Base-by-base conservation (phyloP, 148 eudicot species). In the Dysphania ambrosioides region DNA sequence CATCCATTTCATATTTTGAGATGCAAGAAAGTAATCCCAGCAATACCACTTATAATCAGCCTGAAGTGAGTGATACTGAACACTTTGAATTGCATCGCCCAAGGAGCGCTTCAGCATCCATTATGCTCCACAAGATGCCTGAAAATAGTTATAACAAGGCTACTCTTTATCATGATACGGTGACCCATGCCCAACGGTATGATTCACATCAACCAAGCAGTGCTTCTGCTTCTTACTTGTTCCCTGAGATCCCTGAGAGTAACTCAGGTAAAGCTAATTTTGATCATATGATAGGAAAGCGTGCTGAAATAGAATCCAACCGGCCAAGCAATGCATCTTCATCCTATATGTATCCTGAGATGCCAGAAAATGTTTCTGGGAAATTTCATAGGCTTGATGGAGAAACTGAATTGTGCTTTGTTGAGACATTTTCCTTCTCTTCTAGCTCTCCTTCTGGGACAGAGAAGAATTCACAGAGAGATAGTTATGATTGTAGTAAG, bases 221-320 rank as follows among this genome's bases (percentile, higher is more conserved):
- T 72, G 79, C 82, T 31, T 78, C 82, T 49, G 64, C 83, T 68
- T 79, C 87, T 31, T 78, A 79, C 26, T 63, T 79, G 41, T 81
- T 79, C 70, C 83, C 88, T 68, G 87, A 85, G 68, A 81, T 80
- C 62, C 80, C 82, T 32, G 81, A 66, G 35, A 81, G 70, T 70
- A 40, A 40, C 36, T 34, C 60, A 0, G 68, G 58, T 35, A 79
- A 79, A 49, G 57, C 61, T 71, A 35, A 26, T 9, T 57, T 66
- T 71, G 88, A 72, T 15, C 58, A 30, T 68, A 72, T 29, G 49
- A 41, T 29, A 24, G 85, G 62, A 56, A 70, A 85, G 58, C 59
- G 44, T 63, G 60, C 35, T 30, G 69, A 73, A 27, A 4, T 11
- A 59, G 72, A 68, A 36, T 68, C 70, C 12, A 26, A 64, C 75